These are phyloP conservation scores for Spizellomyces sp. DNA, from an alignment of 192 early-diverging fungal species.

Conservation along the genomic window DNA sequence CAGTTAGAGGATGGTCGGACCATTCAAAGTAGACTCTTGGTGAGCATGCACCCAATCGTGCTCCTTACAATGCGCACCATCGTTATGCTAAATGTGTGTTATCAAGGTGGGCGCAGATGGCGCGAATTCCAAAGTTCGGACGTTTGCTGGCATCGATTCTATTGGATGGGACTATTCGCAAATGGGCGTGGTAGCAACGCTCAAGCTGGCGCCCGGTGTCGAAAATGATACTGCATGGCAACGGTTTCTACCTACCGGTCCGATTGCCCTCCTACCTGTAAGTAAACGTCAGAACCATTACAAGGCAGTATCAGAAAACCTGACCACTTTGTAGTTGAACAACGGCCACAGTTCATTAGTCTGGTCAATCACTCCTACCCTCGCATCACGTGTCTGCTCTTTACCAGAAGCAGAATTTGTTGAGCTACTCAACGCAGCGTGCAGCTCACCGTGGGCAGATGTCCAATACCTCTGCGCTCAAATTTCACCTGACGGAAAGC, in stretches of 20 bases:
- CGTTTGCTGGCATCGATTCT: conserved; percentile 77
- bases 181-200: conserved; percentile 84
- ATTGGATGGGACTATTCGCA: conserved; percentile 87
- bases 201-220: conserved; percentile 51
- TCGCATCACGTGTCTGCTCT: conserved; percentile 64
- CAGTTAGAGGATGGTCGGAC: conserved; percentile 65
- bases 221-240: conserved; percentile 84
- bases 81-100: conserved; percentile 2
- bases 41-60: conserved; percentile 16
- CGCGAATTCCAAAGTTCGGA: conserved; percentile 80
- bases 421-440: conserved; percentile 79
- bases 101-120: conserved; percentile 83
- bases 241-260: conserved; percentile 91
- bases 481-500: conserved; percentile 45
- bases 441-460: conserved; percentile 70
- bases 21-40: conserved; percentile 75
- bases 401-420: conserved; percentile 67
- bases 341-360: conserved; percentile 75
- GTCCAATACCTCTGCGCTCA: conserved; percentile 70
- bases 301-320: not conserved
- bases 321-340: conserved; percentile 49
- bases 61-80: not conserved
- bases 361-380: conserved; percentile 78
- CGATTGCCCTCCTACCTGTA: conserved; percentile 92
- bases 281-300: conserved; percentile 1